phyloP scores from a whole-genome alignment of 306 rosid species.

The Fagus sylvatica region DNA sequence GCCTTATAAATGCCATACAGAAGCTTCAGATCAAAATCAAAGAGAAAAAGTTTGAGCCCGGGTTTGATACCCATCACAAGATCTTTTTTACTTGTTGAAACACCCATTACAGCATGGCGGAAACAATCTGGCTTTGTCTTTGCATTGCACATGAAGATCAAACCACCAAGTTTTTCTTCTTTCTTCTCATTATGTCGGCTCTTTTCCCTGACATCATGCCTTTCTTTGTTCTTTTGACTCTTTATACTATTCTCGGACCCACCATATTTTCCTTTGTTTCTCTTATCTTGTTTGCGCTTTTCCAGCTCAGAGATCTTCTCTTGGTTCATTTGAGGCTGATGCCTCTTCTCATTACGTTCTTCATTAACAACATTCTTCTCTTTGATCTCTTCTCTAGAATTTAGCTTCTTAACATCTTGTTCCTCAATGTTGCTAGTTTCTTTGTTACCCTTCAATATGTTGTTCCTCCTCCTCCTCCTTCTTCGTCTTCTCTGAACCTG shows the following conservation, averaged over 20 bases:
- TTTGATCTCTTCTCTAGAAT: slow-evolving; percentile 27
- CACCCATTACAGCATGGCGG: slow-evolving; percentile 72
- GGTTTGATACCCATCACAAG: slow-evolving; percentile 60
- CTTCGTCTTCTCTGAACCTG: slow-evolving; percentile 24
- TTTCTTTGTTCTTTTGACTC: slow-evolving; percentile 35
- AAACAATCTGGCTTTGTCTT: slow-evolving; percentile 95
- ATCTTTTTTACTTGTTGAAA: slow-evolving; percentile 63
- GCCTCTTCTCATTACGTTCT: slow-evolving; percentile 34
- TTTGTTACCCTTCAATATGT: slow-evolving; percentile 14
- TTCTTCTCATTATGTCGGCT: slow-evolving; percentile 12
- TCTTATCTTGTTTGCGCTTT: slow-evolving; percentile 32
- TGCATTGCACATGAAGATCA: slow-evolving; percentile 91
- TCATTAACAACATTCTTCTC: slow-evolving; percentile 20
- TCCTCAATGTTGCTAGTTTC: slow-evolving; percentile 34
- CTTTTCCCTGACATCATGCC: slow-evolving; percentile 13
- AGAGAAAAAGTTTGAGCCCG: slow-evolving; percentile 78
- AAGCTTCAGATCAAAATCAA: slow-evolving; percentile 88
- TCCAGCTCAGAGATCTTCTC: slow-evolving; percentile 21
- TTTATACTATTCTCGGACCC: slow-evolving; percentile 31
- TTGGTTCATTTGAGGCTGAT: slow-evolving; percentile 26
- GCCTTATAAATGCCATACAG: slow-evolving; percentile 83
- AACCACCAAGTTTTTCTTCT: slow-evolving; percentile 69
- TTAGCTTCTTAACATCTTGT: slow-evolving; percentile 22
- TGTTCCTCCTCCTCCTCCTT: slow-evolving; percentile 26
- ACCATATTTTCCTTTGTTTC: slow-evolving; percentile 28